Conservation (phyloP, 768 basidiomycete genomes). For the Amanita exitialis region DNA sequence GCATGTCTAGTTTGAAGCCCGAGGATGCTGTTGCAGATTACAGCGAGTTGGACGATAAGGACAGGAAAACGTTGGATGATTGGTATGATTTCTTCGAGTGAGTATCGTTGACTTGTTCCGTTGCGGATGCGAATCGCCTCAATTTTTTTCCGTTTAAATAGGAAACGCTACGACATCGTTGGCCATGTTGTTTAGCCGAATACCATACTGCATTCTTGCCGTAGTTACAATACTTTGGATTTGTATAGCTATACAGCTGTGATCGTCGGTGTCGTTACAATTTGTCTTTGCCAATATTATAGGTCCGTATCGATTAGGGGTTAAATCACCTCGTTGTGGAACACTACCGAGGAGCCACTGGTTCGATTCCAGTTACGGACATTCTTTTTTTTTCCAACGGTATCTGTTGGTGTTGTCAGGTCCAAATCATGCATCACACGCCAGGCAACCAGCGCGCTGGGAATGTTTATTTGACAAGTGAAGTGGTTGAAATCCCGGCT, state of each 20-base stretch:
- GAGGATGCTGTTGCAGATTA: slow-evolving; percentile 89
- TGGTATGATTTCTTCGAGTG: slow-evolving; percentile 86
- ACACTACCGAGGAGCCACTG: slow-evolving; percentile 20
- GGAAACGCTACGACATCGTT: slow-evolving; percentile 84
- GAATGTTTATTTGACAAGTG: too few species aligned
- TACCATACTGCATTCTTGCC: background rate
- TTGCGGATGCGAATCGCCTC: background rate
- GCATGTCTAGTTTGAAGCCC: slow-evolving; percentile 77
- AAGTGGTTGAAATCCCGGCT: too few species aligned
- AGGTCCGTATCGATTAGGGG: slow-evolving; percentile 22
- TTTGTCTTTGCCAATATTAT: background rate
- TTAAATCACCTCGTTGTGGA: slow-evolving; percentile 25
- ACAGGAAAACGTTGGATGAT: slow-evolving; percentile 74
- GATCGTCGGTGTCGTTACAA: background rate
- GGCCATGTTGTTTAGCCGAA: slow-evolving; percentile 43
- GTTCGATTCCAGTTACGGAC: slow-evolving; percentile 25
- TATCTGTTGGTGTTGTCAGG: background rate
- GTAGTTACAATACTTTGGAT: background rate
- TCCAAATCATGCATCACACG: background rate
- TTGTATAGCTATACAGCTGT: too few species aligned
- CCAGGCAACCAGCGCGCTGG: too few species aligned
- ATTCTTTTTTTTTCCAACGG: slow-evolving; percentile 5
- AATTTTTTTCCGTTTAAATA: slow-evolving; percentile 15
- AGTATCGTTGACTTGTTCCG: slow-evolving; percentile 21
- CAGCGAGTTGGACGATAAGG: slow-evolving; percentile 58